phyloP scores from a whole-genome alignment of 305 asterid species.

The Petunia hybrid region DNA sequence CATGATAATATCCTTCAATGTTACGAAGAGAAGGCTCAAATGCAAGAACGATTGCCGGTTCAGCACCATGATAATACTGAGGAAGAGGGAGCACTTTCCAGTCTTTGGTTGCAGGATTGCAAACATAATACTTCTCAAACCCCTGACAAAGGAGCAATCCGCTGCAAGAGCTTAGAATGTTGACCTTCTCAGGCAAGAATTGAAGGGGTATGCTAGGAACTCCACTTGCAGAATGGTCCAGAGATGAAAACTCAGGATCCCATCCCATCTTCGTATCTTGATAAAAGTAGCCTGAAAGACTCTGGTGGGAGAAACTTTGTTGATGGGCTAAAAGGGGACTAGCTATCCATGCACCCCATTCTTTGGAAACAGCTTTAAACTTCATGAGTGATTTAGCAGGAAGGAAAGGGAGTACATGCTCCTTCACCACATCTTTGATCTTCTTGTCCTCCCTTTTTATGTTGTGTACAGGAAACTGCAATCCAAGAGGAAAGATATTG shows the following conservation, averaged over 20 bases:
- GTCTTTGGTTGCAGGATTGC: slow-evolving; percentile 60
- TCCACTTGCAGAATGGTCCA: slow-evolving; percentile 46
- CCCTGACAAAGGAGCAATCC: slow-evolving; percentile 60
- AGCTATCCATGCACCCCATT: slow-evolving; percentile 51
- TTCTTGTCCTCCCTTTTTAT: slow-evolving; percentile 29
- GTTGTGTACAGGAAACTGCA: slow-evolving; percentile 27
- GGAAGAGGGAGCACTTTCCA: slow-evolving; percentile 52
- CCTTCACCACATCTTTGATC: slow-evolving; percentile 43
- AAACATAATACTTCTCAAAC: slow-evolving; percentile 40
- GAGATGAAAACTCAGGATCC: slow-evolving; percentile 34
- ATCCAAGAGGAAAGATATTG: not conserved
- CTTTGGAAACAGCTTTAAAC: slow-evolving; percentile 56
- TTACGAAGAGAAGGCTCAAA: slow-evolving; percentile 61
- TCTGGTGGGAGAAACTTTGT: slow-evolving; percentile 52
- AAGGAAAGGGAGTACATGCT: slow-evolving; percentile 53
- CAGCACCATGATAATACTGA: slow-evolving; percentile 34
- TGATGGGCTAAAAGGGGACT: slow-evolving; percentile 50
- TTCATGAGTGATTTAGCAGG: slow-evolving; percentile 61
- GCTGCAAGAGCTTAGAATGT: slow-evolving; percentile 48
- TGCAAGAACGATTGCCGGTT: slow-evolving; percentile 51
- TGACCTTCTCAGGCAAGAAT: slow-evolving; percentile 42
- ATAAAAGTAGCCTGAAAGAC: slow-evolving; percentile 56
- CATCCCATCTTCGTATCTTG: not conserved
- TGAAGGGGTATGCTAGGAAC: slow-evolving; percentile 42
- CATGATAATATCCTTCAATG: slow-evolving; percentile 43